A percentile compares a stretch with the other conserved stretches of the same genome.
phyloP scores from a whole-genome alignment of 805 yeast species.

The Yamadazyma insecticola region DNA sequence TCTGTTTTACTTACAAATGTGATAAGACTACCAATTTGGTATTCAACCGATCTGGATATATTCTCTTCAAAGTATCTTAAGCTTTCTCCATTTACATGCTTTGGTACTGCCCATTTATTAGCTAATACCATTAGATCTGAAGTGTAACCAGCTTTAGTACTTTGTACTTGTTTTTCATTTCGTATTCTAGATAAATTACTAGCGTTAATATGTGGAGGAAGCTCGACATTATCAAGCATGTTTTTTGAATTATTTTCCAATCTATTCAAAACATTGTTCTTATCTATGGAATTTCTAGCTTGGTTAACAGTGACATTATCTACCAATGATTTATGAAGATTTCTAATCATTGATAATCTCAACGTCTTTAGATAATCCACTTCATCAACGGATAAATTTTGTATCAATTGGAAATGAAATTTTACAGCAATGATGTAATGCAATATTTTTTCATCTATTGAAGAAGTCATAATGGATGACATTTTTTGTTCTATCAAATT shows the following conservation, averaged over 20 bases:
- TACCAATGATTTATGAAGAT: slow-evolving; percentile 13
- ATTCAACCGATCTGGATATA: slow-evolving; percentile 18
- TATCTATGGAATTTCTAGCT: no score
- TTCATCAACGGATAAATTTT: slow-evolving; percentile 7
- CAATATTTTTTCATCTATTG: slow-evolving; percentile 30
- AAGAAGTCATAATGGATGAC: slow-evolving; percentile 18
- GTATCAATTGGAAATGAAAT: slow-evolving; percentile 23
- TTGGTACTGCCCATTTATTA: slow-evolving; percentile 6
- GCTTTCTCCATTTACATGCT: background rate
- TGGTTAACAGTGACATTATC: slow-evolving; percentile 7
- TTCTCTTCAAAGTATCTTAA: slow-evolving; percentile 11
- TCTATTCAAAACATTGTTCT: slow-evolving; percentile 3
- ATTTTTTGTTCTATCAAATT: slow-evolving; percentile 24
- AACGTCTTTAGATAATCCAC: slow-evolving; percentile 1
- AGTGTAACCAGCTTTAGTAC: slow-evolving; percentile 6
- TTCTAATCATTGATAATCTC: slow-evolving; percentile 7
- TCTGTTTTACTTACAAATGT: slow-evolving; percentile 2
- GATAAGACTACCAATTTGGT: slow-evolving; percentile 9
- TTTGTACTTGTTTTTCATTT: background rate
- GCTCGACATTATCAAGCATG: slow-evolving; percentile 30
- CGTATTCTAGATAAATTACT: slow-evolving; percentile 17
- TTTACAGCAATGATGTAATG: slow-evolving; percentile 23
- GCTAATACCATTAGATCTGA: slow-evolving; percentile 13
- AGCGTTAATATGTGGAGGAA: slow-evolving; percentile 36
- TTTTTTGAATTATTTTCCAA: slow-evolving; percentile 14